Base-by-base conservation (phyloP, 164 flowering plant genomes). In the Houttuynia cordata region DNA sequence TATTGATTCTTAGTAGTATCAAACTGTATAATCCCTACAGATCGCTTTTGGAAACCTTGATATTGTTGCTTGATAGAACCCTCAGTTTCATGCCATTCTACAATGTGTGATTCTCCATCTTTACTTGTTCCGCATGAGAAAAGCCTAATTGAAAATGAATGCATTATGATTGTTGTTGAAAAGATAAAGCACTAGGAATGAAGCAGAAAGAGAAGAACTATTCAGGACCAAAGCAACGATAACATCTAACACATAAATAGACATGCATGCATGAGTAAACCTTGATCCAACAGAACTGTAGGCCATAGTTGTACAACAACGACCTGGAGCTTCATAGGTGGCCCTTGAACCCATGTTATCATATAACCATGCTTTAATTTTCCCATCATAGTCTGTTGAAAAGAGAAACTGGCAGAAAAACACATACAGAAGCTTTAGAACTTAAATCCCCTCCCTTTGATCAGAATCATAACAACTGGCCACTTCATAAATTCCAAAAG, bases 71-170 rank as follows among this genome's bases (percentile, higher is more conserved):
- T 85, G 30, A 90, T 81, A 70, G 88, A 86, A 24, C 95, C 97
- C 81, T 90, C 95, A 76, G 91, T 90, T 74, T 90, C 97, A 75
- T 90, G 83, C 97, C 97, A 90, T 64, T 90, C 97, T 68, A 87
- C 95, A 56, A 90, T 80, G 73, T 69, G 74, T 22, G 95, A 87
- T 12, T 87, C 94, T 40, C 97, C 97, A 4, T 89, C 97, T 79
- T 85, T 89, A 74, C 91, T 85, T 13, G 96, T 86, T 30, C 96
- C 96, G 67, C 96, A 89, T 51, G 94, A 89, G 67, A 89, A 89
- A 19, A 87, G 83, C 79, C 95, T 87, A 65, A 21, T 61, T 12
- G 45, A 63, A 53, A 21, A 40, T 65, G 54, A 30, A 7, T 45
- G 17, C 57, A 10, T 41, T 49, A 56, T 10, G 14, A 24, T 2